phyloP scores from a whole-genome alignment of 768 basidiomycete genomes.

The Pleurotus pulmonarius region DNA sequence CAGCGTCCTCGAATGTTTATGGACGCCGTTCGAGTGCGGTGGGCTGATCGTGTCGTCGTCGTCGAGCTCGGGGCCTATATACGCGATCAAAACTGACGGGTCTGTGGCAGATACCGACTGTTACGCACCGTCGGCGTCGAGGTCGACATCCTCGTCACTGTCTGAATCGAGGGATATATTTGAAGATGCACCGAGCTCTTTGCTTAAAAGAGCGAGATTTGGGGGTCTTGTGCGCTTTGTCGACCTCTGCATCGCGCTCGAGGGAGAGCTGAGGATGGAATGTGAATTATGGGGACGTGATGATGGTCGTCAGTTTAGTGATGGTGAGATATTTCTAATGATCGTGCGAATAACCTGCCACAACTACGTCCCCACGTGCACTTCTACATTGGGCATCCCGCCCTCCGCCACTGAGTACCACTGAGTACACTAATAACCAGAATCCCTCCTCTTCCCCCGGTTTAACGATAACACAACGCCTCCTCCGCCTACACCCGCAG shows the following conservation, averaged over 20 bases:
- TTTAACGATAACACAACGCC: conserved; percentile 10
- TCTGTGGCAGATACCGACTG: not conserved
- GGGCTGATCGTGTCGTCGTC: not conserved
- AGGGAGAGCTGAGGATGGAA: too few relatives aligned
- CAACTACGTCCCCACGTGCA: too few relatives aligned
- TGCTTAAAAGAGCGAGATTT: not conserved
- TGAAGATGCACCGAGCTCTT: not conserved
- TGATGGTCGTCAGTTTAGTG: too few relatives aligned
- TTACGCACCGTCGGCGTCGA: not conserved
- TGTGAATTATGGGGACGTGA: too few relatives aligned
- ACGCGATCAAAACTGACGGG: too few relatives aligned
- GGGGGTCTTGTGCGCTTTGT: not conserved
- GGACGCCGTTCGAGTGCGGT: not conserved
- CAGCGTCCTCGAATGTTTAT: not conserved
- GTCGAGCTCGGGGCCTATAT: not conserved
- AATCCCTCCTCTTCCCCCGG: conserved; percentile 3
- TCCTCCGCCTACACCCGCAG: conserved; percentile 23
- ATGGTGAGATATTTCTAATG: too few relatives aligned
- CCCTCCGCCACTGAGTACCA: too few relatives aligned
- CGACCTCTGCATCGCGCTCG: too few relatives aligned
- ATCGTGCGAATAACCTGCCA: too few relatives aligned
- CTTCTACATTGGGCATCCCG: too few relatives aligned
- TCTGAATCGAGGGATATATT: not conserved
- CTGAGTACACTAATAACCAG: not conserved
- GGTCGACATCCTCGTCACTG: not conserved